These are phyloP conservation scores for Colletotrichum sp. DNA, from an alignment of 2,329 filamentous ascomycete genomes.

Conservation along the genomic window DNA sequence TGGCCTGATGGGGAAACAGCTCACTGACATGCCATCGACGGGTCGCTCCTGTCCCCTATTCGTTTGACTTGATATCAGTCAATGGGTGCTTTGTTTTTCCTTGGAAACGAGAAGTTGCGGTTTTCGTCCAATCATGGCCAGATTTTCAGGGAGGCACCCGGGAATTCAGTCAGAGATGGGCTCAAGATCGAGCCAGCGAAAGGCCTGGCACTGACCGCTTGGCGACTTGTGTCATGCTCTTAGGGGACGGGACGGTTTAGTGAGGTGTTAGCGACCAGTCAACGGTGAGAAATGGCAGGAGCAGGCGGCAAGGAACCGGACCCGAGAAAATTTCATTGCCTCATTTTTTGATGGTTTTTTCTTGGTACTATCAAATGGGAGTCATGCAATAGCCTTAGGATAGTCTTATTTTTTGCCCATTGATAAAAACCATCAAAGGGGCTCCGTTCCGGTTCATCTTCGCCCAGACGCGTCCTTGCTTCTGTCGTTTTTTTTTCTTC, in stretches of 20 bases:
- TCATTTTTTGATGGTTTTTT: neutral
- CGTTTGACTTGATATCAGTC: neutral
- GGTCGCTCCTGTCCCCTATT: neutral
- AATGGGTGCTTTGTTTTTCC: neutral
- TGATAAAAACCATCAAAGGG: neutral
- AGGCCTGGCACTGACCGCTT: neutral
- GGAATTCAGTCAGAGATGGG: neutral
- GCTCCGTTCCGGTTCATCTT: neutral
- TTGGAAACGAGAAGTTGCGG: rapidly evolving
- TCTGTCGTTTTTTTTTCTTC: neutral
- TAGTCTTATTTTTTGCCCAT: neutral
- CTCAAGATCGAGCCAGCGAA: neutral
- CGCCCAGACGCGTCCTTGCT: neutral
- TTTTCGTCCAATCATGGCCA: neutral
- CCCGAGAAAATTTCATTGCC: slow-evolving; percentile 5
- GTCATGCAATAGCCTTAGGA: neutral
- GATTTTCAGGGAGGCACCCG: neutral
- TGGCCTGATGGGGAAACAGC: slow-evolving; percentile 14
- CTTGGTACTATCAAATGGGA: neutral
- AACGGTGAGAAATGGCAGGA: neutral
- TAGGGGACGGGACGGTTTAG: neutral
- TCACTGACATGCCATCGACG: slow-evolving; percentile 5
- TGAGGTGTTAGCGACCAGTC: neutral
- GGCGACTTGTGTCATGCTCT: neutral
- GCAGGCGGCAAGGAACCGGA: neutral